Base-by-base conservation (phyloP, 2,329 filamentous ascomycete genomes). In the Didymella pomorum region DNA sequence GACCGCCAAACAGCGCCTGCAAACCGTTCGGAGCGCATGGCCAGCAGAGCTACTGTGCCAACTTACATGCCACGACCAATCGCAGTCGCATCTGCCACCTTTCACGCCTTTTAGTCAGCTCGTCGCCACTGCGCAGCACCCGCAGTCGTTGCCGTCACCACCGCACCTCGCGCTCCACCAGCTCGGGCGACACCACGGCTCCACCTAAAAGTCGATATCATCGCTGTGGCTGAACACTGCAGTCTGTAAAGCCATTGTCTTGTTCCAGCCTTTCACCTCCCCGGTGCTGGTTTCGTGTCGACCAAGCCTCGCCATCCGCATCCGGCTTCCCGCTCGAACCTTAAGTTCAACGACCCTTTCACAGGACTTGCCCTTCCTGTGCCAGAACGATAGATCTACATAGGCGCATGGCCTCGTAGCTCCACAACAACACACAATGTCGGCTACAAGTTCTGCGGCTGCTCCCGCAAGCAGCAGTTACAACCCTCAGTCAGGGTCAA, bases 71-170 rank as follows among this genome's bases (percentile, higher is more conserved):
- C 53, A 59, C 50, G 55, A 48, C 44, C 61, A 54, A 47, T 61
- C 63, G 56, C 61, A 37, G 41, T 49, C 43, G 59, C 58, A 41
- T 45, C 35, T 58, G 47, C 61, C 51, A 51, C 59, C 50, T 56
- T 43, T 52, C 58, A 37, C 51, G 52, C 59, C 50, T 56, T 43
- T 52, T 60, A 37, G 44, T 50, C 43, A 57, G 52, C 66, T 64
- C 57, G 47, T 71, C 63, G 68, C 69, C 70, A 68, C 69, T 56
- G 52, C 57, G 48, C 56, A 50, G 55, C 33, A 37, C 46, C 54
- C 60, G 57, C 60, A 65, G 53, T 70, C 66, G 61, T 67, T 56
- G 58, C 70, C 68, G 61, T 70, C 68, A 70, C 65, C 69, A 70
- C 62, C 41, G 23, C 28, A 41, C 42, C 52, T 53, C 25, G 51